Evolutionary conservation across 139 green algal species (phyloP).

Genomic region (Chlamydomonas incerta): DNA sequence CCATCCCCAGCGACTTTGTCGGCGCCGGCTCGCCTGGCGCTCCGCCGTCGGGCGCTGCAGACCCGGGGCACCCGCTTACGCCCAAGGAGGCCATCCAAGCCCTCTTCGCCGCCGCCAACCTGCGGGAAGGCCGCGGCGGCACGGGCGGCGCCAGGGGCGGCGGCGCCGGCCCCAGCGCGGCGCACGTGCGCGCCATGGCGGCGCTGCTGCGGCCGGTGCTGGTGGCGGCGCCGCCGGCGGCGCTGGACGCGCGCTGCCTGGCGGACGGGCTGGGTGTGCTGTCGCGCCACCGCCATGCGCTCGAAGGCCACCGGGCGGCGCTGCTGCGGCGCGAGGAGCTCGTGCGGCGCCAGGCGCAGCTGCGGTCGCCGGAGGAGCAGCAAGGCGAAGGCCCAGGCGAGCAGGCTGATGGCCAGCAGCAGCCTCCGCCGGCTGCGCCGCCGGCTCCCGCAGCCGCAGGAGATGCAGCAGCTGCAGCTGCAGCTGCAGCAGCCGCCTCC

Average conservation of each 20-base stretch:
- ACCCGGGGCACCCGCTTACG: no score
- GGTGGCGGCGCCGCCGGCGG: not conserved
- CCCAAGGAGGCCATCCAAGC: slow-evolving; percentile 21
- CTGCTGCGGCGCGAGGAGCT: not conserved
- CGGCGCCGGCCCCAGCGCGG: not conserved
- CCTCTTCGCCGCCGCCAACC: slow-evolving; percentile 7
- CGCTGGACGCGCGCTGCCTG: not conserved
- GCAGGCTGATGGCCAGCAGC: not conserved
- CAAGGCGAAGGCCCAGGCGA: no score
- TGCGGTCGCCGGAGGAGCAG: not conserved
- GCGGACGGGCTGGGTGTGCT: slow-evolving; percentile 18
- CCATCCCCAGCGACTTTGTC: no score
- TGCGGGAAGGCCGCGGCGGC: not conserved
- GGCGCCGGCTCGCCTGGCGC: no score
- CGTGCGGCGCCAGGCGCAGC: not conserved
- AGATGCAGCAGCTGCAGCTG: not conserved
- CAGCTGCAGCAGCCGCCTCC: not conserved
- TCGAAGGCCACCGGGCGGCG: not conserved
- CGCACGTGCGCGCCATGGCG: not conserved
- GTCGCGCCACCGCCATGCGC: slow-evolving; percentile 1
- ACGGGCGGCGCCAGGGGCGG: not conserved
- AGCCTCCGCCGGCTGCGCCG: not conserved
- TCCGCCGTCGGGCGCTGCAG: no score
- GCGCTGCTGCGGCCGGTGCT: not conserved
- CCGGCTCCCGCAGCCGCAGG: not conserved